Evolutionary conservation across 257 asterid species (phyloP).

Genomic region (Paulownia fortunei): DNA sequence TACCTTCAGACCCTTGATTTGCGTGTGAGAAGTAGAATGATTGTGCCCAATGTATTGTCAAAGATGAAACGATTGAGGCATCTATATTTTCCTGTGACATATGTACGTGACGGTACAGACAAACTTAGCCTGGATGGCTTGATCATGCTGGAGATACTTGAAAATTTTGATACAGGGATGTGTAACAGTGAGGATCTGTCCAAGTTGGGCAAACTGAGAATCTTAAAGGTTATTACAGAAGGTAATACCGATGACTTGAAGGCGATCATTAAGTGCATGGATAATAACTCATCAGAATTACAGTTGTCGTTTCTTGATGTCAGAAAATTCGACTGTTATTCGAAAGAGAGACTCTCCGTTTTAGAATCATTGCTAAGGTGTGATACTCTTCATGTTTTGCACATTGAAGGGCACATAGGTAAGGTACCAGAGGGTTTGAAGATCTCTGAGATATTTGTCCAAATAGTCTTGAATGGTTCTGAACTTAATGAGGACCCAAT

Average conservation of each 20-base stretch:
- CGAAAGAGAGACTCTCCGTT: background rate
- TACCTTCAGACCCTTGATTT: constrained; percentile 35
- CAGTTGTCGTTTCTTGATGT: background rate
- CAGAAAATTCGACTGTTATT: constrained; percentile 28
- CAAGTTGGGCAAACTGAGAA: background rate
- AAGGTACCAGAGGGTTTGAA: background rate
- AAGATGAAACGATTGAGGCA: background rate
- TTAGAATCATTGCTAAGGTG: background rate
- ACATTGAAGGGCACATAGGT: constrained; percentile 27
- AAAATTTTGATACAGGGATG: constrained; percentile 15
- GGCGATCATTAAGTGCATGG: background rate
- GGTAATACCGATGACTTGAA: constrained; percentile 1
- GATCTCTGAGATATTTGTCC: no score
- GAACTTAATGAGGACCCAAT: constrained; percentile 33
- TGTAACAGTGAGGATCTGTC: constrained; percentile 18
- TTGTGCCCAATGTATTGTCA: background rate
- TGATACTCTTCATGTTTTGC: background rate
- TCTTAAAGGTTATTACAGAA: background rate
- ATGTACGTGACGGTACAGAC: background rate
- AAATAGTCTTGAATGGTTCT: constrained; percentile 15
- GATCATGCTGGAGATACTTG: constrained; percentile 28
- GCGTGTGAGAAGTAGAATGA: background rate
- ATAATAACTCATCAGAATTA: background rate
- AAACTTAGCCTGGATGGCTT: constrained; percentile 26
- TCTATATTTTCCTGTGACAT: constrained; percentile 33